A percentile compares a stretch with the other conserved stretches of the same genome.
Conservation (phyloP, 306 rosid genomes). For the Elaeagnus macrophylla region DNA sequence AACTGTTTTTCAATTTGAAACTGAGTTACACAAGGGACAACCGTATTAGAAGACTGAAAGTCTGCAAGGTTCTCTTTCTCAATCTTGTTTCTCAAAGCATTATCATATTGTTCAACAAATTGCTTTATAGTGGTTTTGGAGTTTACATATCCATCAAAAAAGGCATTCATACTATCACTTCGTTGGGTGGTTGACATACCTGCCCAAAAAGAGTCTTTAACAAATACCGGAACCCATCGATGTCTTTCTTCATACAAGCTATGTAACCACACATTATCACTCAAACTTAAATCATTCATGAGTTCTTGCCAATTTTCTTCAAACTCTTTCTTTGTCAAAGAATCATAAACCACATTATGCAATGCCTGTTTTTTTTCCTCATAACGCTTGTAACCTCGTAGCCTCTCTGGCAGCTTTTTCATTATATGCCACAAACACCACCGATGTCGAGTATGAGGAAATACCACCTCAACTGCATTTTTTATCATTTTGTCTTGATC, state of each 20-base stretch:
- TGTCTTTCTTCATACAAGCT: too few species aligned
- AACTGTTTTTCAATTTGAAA: too few species aligned
- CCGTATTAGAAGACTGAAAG: too few species aligned
- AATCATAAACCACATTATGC: background rate
- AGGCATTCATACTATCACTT: constrained; percentile 7
- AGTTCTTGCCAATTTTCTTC: too few species aligned
- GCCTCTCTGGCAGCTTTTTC: constrained; percentile 3
- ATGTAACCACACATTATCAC: too few species aligned
- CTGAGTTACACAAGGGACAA: too few species aligned
- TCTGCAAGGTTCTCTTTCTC: too few species aligned
- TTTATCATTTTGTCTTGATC: background rate
- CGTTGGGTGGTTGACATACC: constrained; percentile 14
- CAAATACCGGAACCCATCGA: background rate
- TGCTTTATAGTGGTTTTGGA: background rate
- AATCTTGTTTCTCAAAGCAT: too few species aligned
- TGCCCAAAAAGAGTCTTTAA: constrained; percentile 9
- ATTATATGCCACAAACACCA: constrained; percentile 16
- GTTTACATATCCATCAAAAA: background rate
- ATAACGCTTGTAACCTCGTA: constrained; percentile 1
- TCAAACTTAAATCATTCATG: too few species aligned
- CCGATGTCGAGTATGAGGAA: constrained; percentile 4
- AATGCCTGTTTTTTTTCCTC: background rate
- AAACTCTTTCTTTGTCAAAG: too few species aligned
- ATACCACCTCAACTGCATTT: background rate
- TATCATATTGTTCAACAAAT: too few species aligned